Evolutionary conservation across 2,329 filamentous ascomycete species (phyloP).

Genomic region (Claviceps humidiphila): DNA sequence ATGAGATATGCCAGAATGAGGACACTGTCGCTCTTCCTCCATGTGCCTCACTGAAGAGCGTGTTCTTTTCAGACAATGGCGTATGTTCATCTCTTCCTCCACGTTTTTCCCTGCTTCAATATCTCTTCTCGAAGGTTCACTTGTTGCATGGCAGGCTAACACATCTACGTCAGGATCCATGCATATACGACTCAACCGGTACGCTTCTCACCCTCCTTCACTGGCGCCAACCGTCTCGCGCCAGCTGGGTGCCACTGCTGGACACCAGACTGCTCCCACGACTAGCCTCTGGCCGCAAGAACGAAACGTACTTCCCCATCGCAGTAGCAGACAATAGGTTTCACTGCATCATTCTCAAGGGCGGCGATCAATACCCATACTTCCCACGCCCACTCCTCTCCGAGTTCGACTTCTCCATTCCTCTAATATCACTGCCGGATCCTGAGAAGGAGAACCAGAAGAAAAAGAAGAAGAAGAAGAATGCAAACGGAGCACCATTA

Average conservation of each 20-base stretch:
- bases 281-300: constrained; percentile 70
- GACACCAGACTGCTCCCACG: constrained; percentile 78
- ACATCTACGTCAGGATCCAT: constrained; percentile 56
- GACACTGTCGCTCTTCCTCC: constrained; percentile 78
- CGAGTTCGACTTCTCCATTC: constrained; percentile 86
- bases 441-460: constrained; percentile 23
- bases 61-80: constrained; percentile 89
- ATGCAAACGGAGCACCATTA: constrained; percentile 13
- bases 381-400: constrained; percentile 81
- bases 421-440: constrained; percentile 45
- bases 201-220: constrained; percentile 78
- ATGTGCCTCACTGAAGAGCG: constrained; percentile 58
- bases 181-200: constrained; percentile 88
- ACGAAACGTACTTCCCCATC: constrained; percentile 88
- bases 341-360: constrained; percentile 98
- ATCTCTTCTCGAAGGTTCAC: background rate
- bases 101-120: background rate
- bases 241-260: constrained; percentile 81
- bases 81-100: constrained; percentile 31
- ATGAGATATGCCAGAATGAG: constrained; percentile 89
- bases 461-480: constrained; percentile 10
- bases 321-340: constrained; percentile 86
- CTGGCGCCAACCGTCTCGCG: constrained; percentile 77
- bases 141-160: background rate
- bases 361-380: constrained; percentile 82